Percentiles rank a stretch among this genome's conserved stretches.
phyloP scores from a whole-genome alignment of 2,329 filamentous ascomycete genomes.

The Bipolaris sorokiniana region DNA sequence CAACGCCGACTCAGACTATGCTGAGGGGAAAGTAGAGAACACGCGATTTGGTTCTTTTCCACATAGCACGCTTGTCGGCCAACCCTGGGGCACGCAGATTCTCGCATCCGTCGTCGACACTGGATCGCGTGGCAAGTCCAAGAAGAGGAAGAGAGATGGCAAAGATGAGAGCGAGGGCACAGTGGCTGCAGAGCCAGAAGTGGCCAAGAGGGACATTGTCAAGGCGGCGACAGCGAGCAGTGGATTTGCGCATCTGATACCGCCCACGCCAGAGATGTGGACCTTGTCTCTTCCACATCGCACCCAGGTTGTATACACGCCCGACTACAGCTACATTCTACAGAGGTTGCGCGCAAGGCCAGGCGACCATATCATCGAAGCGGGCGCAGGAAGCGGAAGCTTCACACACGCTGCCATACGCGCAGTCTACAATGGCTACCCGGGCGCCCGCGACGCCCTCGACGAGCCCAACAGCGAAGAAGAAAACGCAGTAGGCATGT shows the following conservation, averaged over 20 bases:
- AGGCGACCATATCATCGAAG: slow-evolving; percentile 76
- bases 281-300: slow-evolving; percentile 79
- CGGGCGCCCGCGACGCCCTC: slow-evolving; percentile 41
- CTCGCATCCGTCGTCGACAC: slow-evolving; percentile 89
- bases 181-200: slow-evolving; percentile 28
- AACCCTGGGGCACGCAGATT: slow-evolving; percentile 92
- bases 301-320: slow-evolving; percentile 86
- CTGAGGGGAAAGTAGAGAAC: slow-evolving; percentile 68
- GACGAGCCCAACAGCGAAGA: slow-evolving; percentile 22
- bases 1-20: slow-evolving; percentile 49
- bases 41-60: slow-evolving; percentile 85
- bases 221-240: slow-evolving; percentile 59
- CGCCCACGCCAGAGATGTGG: slow-evolving; percentile 82
- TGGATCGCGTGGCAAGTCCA: slow-evolving; percentile 75
- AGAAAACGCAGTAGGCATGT: slow-evolving; percentile 40
- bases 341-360: slow-evolving; percentile 77
- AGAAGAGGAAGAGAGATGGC: slow-evolving; percentile 57
- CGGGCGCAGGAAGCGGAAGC: slow-evolving; percentile 80
- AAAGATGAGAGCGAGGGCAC: slow-evolving; percentile 37
- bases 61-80: slow-evolving; percentile 62
- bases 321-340: slow-evolving; percentile 84
- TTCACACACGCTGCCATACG: slow-evolving; percentile 81
- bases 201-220: slow-evolving; percentile 41
- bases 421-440: slow-evolving; percentile 76
- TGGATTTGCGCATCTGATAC: slow-evolving; percentile 79